A percentile compares a stretch with the other conserved stretches of the same genome.
phyloP scores from a whole-genome alignment of 495 filamentous ascomycete species.

The Xylaria palmicola region DNA sequence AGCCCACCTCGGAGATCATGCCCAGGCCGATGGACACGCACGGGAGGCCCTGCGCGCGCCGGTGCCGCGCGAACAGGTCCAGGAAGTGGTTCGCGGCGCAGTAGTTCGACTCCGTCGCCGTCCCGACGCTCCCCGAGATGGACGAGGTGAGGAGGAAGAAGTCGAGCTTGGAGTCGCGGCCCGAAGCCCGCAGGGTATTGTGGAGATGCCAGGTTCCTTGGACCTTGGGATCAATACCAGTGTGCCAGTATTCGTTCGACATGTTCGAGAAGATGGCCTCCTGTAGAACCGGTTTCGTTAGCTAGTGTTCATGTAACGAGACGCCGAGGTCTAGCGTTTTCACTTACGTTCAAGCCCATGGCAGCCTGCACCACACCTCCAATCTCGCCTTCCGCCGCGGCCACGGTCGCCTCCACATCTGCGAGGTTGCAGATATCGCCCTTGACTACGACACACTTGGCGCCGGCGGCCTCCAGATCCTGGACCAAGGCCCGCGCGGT shows the following conservation, averaged over 20 bases:
- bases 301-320: too few species aligned
- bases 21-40: constrained; percentile 20
- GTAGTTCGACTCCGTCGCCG: constrained; percentile 40
- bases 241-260: constrained; percentile 35
- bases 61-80: constrained; percentile 37
- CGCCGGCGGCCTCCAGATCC: constrained; percentile 28
- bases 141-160: constrained; percentile 43
- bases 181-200: constrained; percentile 18
- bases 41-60: constrained; percentile 24
- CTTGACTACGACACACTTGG: constrained; percentile 19
- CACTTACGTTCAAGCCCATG: constrained; percentile 45
- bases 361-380: constrained; percentile 33
- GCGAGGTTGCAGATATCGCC: constrained; percentile 21
- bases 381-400: constrained; percentile 8
- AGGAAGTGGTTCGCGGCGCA: constrained; percentile 36
- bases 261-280: constrained; percentile 46
- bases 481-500: constrained; percentile 28
- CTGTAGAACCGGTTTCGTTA: too few species aligned
- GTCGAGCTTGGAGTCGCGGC: constrained; percentile 12
- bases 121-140: constrained; percentile 29
- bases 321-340: too few species aligned
- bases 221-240: constrained; percentile 43
- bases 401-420: background rate
- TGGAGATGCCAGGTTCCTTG: constrained; percentile 39
- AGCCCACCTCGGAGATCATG: constrained; percentile 29